These are phyloP conservation scores for Talaromyces borbonicus DNA, from an alignment of 495 filamentous ascomycete genomes.

Conservation along the genomic window DNA sequence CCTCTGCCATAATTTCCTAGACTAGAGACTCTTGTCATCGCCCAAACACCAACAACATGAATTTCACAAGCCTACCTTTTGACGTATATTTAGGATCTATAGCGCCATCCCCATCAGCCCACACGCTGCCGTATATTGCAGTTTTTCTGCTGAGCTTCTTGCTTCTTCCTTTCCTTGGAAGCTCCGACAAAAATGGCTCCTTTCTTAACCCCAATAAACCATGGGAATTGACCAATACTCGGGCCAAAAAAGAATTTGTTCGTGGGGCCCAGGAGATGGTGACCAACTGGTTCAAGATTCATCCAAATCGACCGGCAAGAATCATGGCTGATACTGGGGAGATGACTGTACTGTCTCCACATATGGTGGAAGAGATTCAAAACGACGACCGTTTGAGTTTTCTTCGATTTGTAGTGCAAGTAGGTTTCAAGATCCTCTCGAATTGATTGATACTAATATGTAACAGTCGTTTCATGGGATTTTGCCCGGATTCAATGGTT, in stretches of 20 bases:
- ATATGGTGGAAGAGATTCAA: background rate
- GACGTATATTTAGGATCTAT: too few relatives aligned
- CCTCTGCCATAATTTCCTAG: too few relatives aligned
- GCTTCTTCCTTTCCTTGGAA: background rate
- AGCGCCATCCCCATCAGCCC: too few relatives aligned
- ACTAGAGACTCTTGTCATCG: too few relatives aligned
- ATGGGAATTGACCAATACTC: background rate
- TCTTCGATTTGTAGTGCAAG: background rate
- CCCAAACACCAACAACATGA: too few relatives aligned
- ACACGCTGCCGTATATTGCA: background rate
- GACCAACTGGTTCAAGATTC: background rate
- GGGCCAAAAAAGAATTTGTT: background rate
- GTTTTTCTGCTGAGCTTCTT: background rate
- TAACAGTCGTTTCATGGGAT: background rate
- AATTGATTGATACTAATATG: background rate
- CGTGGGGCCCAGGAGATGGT: background rate
- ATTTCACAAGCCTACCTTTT: too few relatives aligned
- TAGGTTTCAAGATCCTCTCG: background rate
- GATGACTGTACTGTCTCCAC: background rate
- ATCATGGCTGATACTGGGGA: background rate
- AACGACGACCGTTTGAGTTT: constrained; percentile 1
- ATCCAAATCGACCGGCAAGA: background rate
- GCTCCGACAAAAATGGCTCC: background rate
- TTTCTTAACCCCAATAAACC: background rate
- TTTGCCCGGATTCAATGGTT: background rate